Evolutionary conservation across 768 basidiomycete species (phyloP).

Genomic region (Phylloporus rhodoxanthus): DNA sequence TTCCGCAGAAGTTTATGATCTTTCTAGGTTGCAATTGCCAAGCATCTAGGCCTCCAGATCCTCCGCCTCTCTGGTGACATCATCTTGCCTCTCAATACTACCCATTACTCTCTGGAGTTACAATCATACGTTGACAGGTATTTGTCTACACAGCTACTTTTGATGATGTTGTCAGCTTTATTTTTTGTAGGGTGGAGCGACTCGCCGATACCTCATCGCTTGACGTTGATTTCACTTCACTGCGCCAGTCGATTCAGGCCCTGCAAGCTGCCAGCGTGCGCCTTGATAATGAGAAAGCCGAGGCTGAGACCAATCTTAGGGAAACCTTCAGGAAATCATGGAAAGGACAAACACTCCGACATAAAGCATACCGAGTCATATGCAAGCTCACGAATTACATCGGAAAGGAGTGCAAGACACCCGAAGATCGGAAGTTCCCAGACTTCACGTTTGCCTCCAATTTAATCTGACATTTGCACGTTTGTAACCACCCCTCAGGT

Average conservation of each 20-base stretch:
- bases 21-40: slow-evolving; percentile 56
- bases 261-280: slow-evolving; percentile 48
- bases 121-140: slow-evolving; percentile 56
- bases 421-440: slow-evolving; percentile 1
- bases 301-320: slow-evolving; percentile 48
- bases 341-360: slow-evolving; percentile 22
- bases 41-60: slow-evolving; percentile 57
- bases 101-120: slow-evolving; percentile 68
- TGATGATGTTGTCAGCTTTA: slow-evolving; percentile 21
- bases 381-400: slow-evolving; percentile 36
- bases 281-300: slow-evolving; percentile 54
- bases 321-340: slow-evolving; percentile 37
- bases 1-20: neutral
- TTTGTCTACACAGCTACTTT: slow-evolving; percentile 13
- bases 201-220: slow-evolving; percentile 28
- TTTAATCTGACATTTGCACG: neutral
- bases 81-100: slow-evolving; percentile 69
- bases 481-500: slow-evolving; percentile 13
- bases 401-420: slow-evolving; percentile 21
- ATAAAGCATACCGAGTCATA: slow-evolving; percentile 17
- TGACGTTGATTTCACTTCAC: slow-evolving; percentile 43
- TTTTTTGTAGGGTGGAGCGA: slow-evolving; percentile 25
- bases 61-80: slow-evolving; percentile 61
- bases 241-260: slow-evolving; percentile 43
- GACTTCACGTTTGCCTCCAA: slow-evolving; percentile 12